Conservation (phyloP, 176 grass and related monocot species). For the Coix lacrymajobi region DNA sequence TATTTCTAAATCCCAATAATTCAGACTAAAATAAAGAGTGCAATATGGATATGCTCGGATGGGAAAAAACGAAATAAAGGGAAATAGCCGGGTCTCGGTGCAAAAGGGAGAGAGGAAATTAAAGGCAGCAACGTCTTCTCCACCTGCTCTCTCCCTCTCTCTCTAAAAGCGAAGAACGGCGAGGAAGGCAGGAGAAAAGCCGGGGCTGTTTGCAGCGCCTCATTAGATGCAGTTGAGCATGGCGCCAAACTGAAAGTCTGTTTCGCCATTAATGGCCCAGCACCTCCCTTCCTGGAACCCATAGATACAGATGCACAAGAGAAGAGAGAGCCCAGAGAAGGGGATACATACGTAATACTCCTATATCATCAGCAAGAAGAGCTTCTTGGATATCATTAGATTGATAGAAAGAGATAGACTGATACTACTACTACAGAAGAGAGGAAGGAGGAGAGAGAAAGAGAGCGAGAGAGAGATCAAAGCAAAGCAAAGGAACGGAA, state of each 20-base stretch:
- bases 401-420: not conserved
- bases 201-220: constrained; percentile 36
- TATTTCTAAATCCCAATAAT: not conserved
- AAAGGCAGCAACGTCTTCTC: constrained; percentile 33
- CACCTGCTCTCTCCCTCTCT: constrained; percentile 23
- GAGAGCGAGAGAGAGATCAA: not conserved
- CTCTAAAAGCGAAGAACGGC: constrained; percentile 22
- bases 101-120: constrained; percentile 19
- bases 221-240: constrained; percentile 55
- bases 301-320: constrained; percentile 11
- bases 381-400: not conserved
- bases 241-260: constrained; percentile 64
- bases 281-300: constrained; percentile 28
- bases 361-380: not conserved
- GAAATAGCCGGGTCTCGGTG: not conserved
- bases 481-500: not conserved
- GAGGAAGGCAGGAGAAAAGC: constrained; percentile 33
- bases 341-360: no score
- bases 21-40: not conserved
- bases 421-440: not conserved
- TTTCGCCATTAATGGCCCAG: constrained; percentile 60
- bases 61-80: not conserved
- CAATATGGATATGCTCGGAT: not conserved
- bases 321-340: not conserved
- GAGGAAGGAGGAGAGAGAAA: not conserved